Evolutionary conservation across 768 basidiomycete genomes (phyloP), one percentile per base, ranked within the genome.

Genomic region (Roridomyces roridus): DNA sequence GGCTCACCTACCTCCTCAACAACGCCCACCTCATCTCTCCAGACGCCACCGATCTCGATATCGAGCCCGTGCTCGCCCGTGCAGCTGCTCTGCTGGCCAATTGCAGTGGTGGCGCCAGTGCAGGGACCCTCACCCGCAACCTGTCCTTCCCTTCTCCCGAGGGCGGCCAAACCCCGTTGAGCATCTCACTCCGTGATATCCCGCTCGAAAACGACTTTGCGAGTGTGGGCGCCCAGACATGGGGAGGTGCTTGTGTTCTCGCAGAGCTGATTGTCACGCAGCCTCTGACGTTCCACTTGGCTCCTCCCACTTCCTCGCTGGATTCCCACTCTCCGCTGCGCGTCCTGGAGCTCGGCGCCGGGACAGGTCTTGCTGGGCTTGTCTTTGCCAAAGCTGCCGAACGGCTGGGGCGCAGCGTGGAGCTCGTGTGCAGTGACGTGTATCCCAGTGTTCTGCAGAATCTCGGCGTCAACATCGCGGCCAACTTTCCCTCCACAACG

Each of bases 151-250:
- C 63, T 0, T 57, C 65, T 23, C 54, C 63, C 25, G 44, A 49
- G 37, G 3, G 44, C 35, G 31, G 36, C 31, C 51, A 20, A 36
- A 55, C 41, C 29, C 43, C 63, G 4, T 58, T 80, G 11, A 58
- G 72, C 11, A 72, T 89, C 11, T 67, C 75, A 47, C 64, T 95
- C 45, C 85, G 77, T 26, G 93, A 94, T 68, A 80, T 86, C 2
- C 84, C 90, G 2, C 72, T 93, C 39, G 81, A 86, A 46, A 86
- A 90, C 51, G 88, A 91, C 62, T 87, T 85, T 59, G 73, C 76
- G 12, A 89, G 86, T 51, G 85, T 93, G 17, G 93, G 93, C 1
- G 86, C 91, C 24, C 93, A 94, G 72, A 95, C 92, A 0, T 96
- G 93, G 94, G 92, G 92, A 4, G 85, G 88, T 10, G 88, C 91